Conservation (phyloP, 306 rosid species). For the Begonia masoniana region DNA sequence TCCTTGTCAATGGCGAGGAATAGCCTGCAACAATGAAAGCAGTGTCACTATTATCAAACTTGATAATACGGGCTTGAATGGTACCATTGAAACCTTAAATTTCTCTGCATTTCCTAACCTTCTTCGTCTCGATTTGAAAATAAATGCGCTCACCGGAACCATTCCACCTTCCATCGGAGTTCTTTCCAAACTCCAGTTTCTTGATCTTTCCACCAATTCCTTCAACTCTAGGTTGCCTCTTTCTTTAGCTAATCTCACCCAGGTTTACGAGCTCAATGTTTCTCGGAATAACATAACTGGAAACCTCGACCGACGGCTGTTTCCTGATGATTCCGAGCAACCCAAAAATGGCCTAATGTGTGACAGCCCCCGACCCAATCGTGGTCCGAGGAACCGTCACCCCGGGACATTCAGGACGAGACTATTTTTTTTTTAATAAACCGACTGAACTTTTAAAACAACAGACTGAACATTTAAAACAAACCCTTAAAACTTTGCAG, state of each 20-base stretch:
- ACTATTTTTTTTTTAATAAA: no score
- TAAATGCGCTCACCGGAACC: slow-evolving; percentile 27
- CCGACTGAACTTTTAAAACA: no score
- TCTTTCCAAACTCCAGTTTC: slow-evolving; percentile 33
- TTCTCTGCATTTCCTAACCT: slow-evolving; percentile 41
- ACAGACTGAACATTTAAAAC: no score
- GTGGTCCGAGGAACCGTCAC: no score
- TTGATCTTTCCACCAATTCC: slow-evolving; percentile 39
- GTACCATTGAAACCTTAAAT: slow-evolving; percentile 35
- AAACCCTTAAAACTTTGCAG: no score
- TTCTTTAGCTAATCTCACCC: slow-evolving; percentile 40
- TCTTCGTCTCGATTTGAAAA: slow-evolving; percentile 38
- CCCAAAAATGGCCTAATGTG: slow-evolving; percentile 28
- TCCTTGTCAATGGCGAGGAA: slow-evolving; percentile 46
- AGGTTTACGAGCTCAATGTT: slow-evolving; percentile 36
- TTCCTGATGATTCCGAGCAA: slow-evolving; percentile 19
- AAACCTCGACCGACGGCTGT: slow-evolving; percentile 24
- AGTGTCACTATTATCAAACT: slow-evolving; percentile 21
- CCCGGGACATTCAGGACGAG: no score
- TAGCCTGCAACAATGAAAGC: slow-evolving; percentile 25
- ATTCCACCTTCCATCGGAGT: slow-evolving; percentile 32
- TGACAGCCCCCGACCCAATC: no score
- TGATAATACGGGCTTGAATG: slow-evolving; percentile 29
- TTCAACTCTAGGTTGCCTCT: slow-evolving; percentile 37
- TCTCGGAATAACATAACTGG: slow-evolving; percentile 38